A percentile compares a stretch with the other conserved stretches of the same genome.
Conservation (phyloP, 495 filamentous ascomycete species). For the Hyphodiscus hymeniophilus region DNA sequence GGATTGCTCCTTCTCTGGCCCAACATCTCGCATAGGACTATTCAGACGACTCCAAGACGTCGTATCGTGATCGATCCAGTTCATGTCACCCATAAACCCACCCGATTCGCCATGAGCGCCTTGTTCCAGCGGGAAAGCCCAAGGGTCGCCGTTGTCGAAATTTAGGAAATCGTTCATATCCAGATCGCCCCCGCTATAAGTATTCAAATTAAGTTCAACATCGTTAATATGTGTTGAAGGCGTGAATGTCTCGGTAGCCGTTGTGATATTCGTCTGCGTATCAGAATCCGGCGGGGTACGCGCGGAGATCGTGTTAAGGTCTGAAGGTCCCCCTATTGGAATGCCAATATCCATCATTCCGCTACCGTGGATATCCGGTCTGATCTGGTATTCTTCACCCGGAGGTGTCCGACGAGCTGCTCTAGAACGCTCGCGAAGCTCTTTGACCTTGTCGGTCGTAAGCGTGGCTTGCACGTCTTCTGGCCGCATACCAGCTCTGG, state of each 20-base stretch:
- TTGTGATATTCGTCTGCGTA: not conserved
- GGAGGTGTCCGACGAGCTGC: constrained; percentile 5
- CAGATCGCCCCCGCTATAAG: not conserved
- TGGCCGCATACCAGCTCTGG: not conserved
- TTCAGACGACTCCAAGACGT: constrained; percentile 15
- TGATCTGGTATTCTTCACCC: not conserved
- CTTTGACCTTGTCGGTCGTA: constrained; percentile 5
- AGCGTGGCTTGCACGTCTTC: not conserved
- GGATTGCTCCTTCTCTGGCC: too few species aligned
- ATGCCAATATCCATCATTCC: constrained; percentile 8
- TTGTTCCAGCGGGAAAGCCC: constrained; percentile 19
- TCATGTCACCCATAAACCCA: constrained; percentile 19
- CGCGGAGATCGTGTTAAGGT: constrained; percentile 6
- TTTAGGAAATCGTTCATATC: constrained; percentile 20
- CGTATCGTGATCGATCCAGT: constrained; percentile 17
- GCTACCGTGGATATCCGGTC: not conserved
- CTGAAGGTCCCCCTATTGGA: not conserved
- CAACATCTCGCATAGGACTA: constrained; percentile 9
- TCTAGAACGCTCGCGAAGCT: not conserved
- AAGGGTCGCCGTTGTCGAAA: constrained; percentile 18
- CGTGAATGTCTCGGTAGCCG: not conserved
- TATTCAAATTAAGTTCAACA: not conserved
- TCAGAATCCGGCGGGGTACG: constrained; percentile 13
- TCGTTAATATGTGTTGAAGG: not conserved
- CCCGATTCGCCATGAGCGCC: constrained; percentile 21